phyloP scores from a whole-genome alignment of 257 asterid genomes.

The Fraxinus americana region DNA sequence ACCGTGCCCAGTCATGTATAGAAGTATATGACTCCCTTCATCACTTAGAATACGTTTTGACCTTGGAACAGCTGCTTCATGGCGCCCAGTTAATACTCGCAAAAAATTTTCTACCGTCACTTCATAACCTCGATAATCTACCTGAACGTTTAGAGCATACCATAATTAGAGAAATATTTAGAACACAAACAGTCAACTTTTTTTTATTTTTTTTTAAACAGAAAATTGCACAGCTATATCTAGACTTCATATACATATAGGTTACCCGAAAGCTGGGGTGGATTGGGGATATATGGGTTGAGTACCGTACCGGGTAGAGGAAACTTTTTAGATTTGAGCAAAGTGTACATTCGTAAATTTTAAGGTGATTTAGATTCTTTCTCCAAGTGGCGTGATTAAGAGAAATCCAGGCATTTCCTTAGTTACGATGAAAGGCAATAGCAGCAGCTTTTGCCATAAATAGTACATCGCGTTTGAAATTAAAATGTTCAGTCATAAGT shows the following conservation, averaged over 20 bases:
- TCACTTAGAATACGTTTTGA: slow-evolving; percentile 97
- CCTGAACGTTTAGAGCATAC: slow-evolving; percentile 53
- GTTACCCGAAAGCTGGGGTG: neutral
- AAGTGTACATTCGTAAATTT: neutral
- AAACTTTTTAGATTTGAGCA: slow-evolving; percentile 7
- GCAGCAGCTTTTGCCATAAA: neutral
- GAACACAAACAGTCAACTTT: neutral
- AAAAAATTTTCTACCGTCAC: slow-evolving; percentile 91
- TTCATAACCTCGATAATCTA: slow-evolving; percentile 97
- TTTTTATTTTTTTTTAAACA: neutral
- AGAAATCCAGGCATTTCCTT: neutral
- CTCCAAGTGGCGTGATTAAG: slow-evolving; percentile 6
- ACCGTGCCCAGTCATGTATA: slow-evolving; percentile 98
- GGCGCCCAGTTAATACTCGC: slow-evolving; percentile 91
- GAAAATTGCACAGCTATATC: slow-evolving; percentile 5
- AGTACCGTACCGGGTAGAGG: neutral
- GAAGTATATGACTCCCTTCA: slow-evolving; percentile 95
- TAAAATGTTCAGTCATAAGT: neutral
- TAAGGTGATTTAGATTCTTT: slow-evolving; percentile 6
- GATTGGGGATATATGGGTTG: neutral
- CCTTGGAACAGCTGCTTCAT: slow-evolving; percentile 90
- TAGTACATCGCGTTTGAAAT: too few species aligned
- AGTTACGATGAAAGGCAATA: slow-evolving; percentile 1
- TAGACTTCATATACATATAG: slow-evolving; percentile 16
- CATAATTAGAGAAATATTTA: slow-evolving; percentile 30